Conservation (phyloP, 2,329 filamentous ascomycete genomes). For the Monosporascus sp. region DNA sequence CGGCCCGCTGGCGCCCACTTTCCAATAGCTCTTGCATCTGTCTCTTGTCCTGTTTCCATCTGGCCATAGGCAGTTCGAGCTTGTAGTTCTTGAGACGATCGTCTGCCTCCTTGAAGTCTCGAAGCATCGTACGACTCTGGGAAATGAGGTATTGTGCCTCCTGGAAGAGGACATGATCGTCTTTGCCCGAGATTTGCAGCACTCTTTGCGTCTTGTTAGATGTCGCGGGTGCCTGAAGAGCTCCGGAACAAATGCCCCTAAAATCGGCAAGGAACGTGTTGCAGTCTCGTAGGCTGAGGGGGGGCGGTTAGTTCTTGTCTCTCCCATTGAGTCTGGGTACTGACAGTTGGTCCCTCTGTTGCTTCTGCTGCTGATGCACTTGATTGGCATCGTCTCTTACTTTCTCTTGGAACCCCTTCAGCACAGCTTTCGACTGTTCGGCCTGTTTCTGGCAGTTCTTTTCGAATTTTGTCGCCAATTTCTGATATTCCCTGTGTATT, state of each 20-base stretch:
- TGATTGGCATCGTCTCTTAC: constrained; percentile 15
- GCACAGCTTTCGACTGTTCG: constrained; percentile 22
- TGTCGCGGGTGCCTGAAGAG: not conserved
- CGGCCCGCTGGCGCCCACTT: constrained; percentile 27
- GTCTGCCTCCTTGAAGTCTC: constrained; percentile 24
- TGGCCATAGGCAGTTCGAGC: constrained; percentile 18
- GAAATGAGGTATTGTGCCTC: constrained; percentile 15
- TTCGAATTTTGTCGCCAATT: constrained; percentile 22
- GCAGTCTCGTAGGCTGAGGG: constrained; percentile 8
- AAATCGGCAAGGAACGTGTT: constrained; percentile 7
- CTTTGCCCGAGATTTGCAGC: constrained; percentile 8
- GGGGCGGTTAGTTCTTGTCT: constrained; percentile 3
- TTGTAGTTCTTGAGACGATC: constrained; percentile 17
- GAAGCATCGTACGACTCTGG: constrained; percentile 20
- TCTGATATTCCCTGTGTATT: constrained; percentile 17
- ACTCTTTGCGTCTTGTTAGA: not conserved
- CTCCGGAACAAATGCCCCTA: constrained; percentile 11
- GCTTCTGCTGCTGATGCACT: constrained; percentile 17
- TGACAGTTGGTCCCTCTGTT: constrained; percentile 16
- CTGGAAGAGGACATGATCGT: constrained; percentile 20
- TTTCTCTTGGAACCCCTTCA: constrained; percentile 21
- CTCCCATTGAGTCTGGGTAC: not conserved
- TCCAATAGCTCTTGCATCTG: constrained; percentile 26
- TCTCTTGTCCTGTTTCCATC: constrained; percentile 29
- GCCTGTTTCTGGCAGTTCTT: constrained; percentile 22